Base-by-base conservation (phyloP, 345 rosid genomes). In the Durio zibethinus region DNA sequence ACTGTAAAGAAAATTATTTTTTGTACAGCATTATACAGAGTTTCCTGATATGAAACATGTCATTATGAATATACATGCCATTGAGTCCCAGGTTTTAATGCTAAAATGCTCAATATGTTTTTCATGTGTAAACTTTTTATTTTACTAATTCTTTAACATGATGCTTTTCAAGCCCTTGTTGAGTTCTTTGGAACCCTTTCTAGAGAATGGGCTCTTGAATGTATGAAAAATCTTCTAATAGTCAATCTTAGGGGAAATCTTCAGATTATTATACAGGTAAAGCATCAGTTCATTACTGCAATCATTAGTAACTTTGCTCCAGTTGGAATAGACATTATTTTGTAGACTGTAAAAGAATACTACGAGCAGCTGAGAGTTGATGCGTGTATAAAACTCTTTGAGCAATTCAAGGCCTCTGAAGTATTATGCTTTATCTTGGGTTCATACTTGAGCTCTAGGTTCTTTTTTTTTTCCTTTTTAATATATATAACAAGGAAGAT, bases 311-410 rank as follows among this genome's bases (percentile, higher is more conserved):
- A 70, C 77, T 75, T 60, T 75, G 29, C 63, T 20, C 42, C 21
- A n/a, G n/a, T 29, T 23, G 7, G 59, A 64, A 65, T 83, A 21
- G 38, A 64, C 18, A 42, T 33, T 7, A 7, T 70, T 10, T 12
- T 87, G 83, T 87, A 95, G 99, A 69, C 93, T 80, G 95, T 94
- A 80, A 93, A 95, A 84, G 99, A 95, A 83, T 95, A 95, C 73
- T 95, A 94, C 62, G 99, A 95, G n/a, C n/a, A n/a, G n/a, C n/a
- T n/a, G n/a, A 93, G 85, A 98, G 99, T 16, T 81, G 99, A 95
- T 66, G 83, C 93, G 20, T 95, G 99, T 80, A 91, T 93, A n/a
- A 77, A 93, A 77, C 86, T 95, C 60, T 95, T 95, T 80, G 98
- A 94, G 89, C 98, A 94, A 74, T 94, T 94, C 80, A 94, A 93